phyloP scores from a whole-genome alignment of 768 basidiomycete genomes.

The Phanerochaete sordida region DNA sequence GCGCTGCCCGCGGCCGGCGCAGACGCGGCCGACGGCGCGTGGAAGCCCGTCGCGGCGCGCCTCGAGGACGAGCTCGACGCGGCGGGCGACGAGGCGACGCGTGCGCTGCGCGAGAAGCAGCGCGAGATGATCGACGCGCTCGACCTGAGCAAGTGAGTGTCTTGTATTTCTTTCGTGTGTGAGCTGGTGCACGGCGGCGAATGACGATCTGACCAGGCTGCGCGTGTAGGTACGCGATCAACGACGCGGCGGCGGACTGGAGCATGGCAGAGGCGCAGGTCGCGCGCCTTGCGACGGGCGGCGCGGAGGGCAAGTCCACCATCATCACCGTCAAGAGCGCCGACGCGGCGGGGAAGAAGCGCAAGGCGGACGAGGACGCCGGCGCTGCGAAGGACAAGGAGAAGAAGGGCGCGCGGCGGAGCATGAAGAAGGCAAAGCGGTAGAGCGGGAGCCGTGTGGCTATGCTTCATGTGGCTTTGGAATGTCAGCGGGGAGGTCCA shows the following conservation, averaged over 20 bases:
- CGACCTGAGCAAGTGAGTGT: slow-evolving; percentile 80
- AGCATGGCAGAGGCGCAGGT: slow-evolving; percentile 71
- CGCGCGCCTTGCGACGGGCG: slow-evolving; percentile 37
- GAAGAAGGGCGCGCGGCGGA: slow-evolving; percentile 35
- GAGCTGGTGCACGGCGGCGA: not conserved
- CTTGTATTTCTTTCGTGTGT: not conserved
- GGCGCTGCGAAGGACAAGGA: slow-evolving; percentile 18
- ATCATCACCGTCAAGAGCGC: slow-evolving; percentile 72
- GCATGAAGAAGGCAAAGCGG: slow-evolving; percentile 39
- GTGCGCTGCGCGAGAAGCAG: slow-evolving; percentile 61
- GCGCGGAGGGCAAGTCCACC: slow-evolving; percentile 49
- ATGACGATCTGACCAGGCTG: slow-evolving; percentile 2
- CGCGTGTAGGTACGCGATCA: slow-evolving; percentile 64
- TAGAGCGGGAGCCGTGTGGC: no score
- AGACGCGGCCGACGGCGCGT: slow-evolving; percentile 16
- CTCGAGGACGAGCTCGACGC: slow-evolving; percentile 38
- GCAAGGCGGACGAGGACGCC: slow-evolving; percentile 53
- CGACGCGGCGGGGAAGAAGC: slow-evolving; percentile 38
- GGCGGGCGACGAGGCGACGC: slow-evolving; percentile 68
- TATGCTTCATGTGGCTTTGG: no score
- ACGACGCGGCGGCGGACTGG: slow-evolving; percentile 71
- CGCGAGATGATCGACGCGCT: slow-evolving; percentile 84
- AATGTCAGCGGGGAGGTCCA: no score
- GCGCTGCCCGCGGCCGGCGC: slow-evolving; percentile 21
- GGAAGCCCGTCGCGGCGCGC: slow-evolving; percentile 25